phyloP scores from a whole-genome alignment of 2,329 filamentous ascomycete genomes.

The Penicillium sp. region DNA sequence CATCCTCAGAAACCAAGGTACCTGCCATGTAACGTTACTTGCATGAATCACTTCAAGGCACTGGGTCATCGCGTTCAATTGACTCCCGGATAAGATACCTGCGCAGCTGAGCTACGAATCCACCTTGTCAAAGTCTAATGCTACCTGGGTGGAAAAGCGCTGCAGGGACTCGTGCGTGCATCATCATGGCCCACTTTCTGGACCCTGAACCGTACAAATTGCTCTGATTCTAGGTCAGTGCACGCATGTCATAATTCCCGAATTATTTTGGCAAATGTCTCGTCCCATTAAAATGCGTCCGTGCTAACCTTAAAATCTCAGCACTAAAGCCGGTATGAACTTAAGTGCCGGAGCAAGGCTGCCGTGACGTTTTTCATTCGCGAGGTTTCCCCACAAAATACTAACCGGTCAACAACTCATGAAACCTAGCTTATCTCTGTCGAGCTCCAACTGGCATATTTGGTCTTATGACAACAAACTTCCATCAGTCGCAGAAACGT shows the following conservation, averaged over 20 bases:
- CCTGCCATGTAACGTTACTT: conserved; percentile 22
- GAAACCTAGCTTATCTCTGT: conserved; percentile 10
- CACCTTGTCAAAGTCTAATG: neutral
- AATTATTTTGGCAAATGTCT: neutral
- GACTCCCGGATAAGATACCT: conserved; percentile 4
- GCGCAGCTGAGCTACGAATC: neutral
- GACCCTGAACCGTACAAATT: neutral
- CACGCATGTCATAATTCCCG: conserved; percentile 1
- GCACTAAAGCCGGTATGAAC: neutral
- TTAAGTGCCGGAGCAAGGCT: conserved; percentile 5
- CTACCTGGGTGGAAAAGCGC: neutral
- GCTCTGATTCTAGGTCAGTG: neutral
- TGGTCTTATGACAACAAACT: conserved; percentile 3
- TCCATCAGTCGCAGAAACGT: neutral
- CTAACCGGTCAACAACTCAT: conserved; percentile 9
- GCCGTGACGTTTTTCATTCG: conserved; percentile 15
- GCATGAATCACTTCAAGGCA: conserved; percentile 11
- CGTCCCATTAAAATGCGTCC: neutral
- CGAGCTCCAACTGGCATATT: too few relatives aligned
- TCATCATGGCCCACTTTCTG: conserved; percentile 2
- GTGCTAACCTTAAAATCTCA: neutral
- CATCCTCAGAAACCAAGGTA: neutral
- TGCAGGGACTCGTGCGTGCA: conserved; percentile 16
- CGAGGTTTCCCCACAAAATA: conserved; percentile 23
- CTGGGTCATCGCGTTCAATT: conserved; percentile 2